phyloP scores from a whole-genome alignment of 2,329 filamentous ascomycete species.

The Epichloe gansuensis region DNA sequence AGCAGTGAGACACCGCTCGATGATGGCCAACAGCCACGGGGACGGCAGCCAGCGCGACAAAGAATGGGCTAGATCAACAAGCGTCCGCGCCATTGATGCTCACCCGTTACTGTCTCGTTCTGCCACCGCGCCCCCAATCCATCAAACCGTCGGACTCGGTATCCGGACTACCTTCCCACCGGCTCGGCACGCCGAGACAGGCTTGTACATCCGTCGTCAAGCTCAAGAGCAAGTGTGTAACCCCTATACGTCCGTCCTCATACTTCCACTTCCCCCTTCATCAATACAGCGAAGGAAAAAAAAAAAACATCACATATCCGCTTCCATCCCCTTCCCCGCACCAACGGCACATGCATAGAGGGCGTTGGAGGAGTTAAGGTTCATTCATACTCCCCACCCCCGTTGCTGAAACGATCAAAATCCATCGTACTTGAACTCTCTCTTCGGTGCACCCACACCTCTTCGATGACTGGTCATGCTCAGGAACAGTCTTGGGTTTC shows the following conservation, averaged over 20 bases:
- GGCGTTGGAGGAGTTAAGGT: conserved; percentile 16
- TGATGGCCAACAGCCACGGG: neutral
- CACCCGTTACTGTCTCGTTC: neutral
- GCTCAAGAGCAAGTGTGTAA: neutral
- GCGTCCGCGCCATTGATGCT: conserved; percentile 1
- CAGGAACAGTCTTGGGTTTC: neutral
- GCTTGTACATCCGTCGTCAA: neutral
- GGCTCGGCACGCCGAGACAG: neutral
- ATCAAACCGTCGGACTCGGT: neutral
- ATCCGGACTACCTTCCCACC: neutral
- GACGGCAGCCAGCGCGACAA: neutral
- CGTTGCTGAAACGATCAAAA: neutral
- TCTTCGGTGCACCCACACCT: neutral
- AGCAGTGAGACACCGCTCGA: conserved; percentile 1
- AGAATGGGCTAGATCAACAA: neutral
- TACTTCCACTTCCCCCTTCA: too few relatives aligned
- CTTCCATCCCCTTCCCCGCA: neutral
- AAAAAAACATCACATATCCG: neutral
- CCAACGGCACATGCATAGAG: conserved; percentile 17
- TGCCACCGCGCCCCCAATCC: neutral
- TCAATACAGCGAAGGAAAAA: neutral
- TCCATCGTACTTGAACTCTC: too few relatives aligned
- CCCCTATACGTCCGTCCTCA: too few relatives aligned
- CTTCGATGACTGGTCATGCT: neutral
- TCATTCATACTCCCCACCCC: neutral